phyloP scores from a whole-genome alignment of 1,139 yeast genomes.

The Debaryomycetaceae sp. region DNA sequence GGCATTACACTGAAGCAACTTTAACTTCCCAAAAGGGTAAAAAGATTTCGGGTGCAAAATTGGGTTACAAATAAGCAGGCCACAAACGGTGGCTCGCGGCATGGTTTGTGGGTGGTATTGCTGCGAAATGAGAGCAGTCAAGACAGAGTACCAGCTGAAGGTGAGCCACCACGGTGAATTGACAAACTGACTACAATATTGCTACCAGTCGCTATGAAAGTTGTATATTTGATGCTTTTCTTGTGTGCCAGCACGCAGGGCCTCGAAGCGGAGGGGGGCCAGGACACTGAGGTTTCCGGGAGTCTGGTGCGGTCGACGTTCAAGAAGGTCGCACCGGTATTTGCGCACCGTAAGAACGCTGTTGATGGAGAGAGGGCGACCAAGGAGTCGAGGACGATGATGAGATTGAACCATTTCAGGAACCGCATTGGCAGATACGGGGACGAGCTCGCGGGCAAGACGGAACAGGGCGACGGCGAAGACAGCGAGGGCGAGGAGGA shows the following conservation, averaged over 20 bases:
- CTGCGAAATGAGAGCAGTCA: not conserved
- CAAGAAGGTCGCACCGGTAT: not conserved
- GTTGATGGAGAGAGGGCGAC: not conserved
- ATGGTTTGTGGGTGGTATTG: not conserved
- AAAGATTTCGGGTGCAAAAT: not conserved
- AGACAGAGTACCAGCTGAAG: not conserved
- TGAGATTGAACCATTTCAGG: not conserved
- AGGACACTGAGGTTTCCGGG: not conserved
- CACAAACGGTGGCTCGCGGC: not conserved
- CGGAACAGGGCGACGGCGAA: not conserved
- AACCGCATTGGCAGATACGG: not conserved
- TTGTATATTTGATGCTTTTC: not conserved
- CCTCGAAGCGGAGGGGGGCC: not conserved
- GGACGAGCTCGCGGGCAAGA: not conserved
- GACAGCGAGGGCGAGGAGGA: not conserved
- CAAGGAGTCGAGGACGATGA: not conserved
- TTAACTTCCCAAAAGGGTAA: not conserved
- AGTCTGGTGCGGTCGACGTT: not conserved
- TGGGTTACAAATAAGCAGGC: not conserved
- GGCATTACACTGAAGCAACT: not conserved
- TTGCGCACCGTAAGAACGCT: not conserved
- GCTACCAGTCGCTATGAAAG: not conserved
- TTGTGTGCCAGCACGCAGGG: not conserved
- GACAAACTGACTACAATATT: not conserved
- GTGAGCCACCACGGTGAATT: not conserved